Evolutionary conservation across 305 asterid species (phyloP), one percentile per base, ranked within the genome.

Genomic region (Petunia hybrid): DNA sequence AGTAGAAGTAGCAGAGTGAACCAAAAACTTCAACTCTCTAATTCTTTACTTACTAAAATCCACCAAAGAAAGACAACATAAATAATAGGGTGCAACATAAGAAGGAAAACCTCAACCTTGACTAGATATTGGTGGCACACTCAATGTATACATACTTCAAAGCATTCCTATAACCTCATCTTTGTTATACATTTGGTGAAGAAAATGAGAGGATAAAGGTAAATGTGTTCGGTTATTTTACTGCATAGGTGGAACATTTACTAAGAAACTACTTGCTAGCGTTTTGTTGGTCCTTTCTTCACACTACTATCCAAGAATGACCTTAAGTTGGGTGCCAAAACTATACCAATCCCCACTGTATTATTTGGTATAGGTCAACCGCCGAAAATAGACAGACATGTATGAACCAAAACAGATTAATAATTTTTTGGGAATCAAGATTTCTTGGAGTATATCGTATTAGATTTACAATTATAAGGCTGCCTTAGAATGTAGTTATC

Each of bases 51-150:
- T 40, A 5, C 40, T 16, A 48, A 55, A 13, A 66, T 66, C 77
- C 79, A 38, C 65, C 79, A 74, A 36, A 10, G 62, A 13, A 53
- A 73, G 64, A 53, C 55, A 36, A 13, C 42, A 3, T 51, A 12
- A 63, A 74, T 4, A 53, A 74, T 38, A 74, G 51, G 79, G 65
- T 53, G 43, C 64, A 53, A 61, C 79, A 53, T 53, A 53, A 74
- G 78, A 74, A 53, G 31, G 43, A 59, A 16, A 6, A 10, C 10
- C 16, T 60, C 22, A 60, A 60, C 22, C 56, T 51, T 51, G 56
- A 51, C 56, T 2, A 51, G 56, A 51, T 51, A 51, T 51, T n/a
- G 65, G 65, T 7, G 39, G 65, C 65, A 60, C 65, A 60, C 39
- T 22, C 4, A 22, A 22, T 4, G 8, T 1, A 6, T 36, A 74